These are phyloP conservation scores for Celoporthe dispersa DNA, from an alignment of 2,329 filamentous ascomycete genomes.

Conservation along the genomic window DNA sequence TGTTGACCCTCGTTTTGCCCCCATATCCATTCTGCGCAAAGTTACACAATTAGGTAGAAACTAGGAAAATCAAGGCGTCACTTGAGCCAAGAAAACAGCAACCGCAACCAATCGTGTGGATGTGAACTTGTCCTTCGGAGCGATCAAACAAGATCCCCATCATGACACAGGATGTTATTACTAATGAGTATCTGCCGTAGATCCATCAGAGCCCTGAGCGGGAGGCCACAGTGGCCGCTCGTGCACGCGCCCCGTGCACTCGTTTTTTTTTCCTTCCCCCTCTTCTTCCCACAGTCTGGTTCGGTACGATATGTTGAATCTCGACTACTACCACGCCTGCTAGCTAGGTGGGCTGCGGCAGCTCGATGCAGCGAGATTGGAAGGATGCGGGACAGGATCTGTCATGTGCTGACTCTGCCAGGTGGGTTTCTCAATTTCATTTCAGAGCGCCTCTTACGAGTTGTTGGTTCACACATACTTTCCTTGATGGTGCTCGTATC, in stretches of 20 bases:
- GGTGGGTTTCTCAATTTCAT: not conserved
- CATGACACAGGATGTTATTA: not conserved
- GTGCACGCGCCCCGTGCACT: not conserved
- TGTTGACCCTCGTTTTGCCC: slow-evolving; percentile 16
- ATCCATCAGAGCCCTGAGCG: not conserved
- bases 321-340: not conserved
- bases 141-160: not conserved
- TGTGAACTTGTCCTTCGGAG: not conserved
- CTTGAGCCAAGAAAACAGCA: slow-evolving; percentile 18
- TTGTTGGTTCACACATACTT: not conserved
- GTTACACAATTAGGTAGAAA: slow-evolving; percentile 27
- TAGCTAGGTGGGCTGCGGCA: not conserved
- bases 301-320: not conserved
- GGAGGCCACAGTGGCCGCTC: not conserved
- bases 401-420: not conserved
- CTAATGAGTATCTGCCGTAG: not conserved
- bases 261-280: not conserved
- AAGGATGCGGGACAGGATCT: not conserved
- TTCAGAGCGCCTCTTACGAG: not conserved
- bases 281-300: not conserved
- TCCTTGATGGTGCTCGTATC: not conserved
- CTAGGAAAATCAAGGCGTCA: slow-evolving; percentile 26
- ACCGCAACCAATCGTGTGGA: not conserved
- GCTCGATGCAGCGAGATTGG: not conserved
- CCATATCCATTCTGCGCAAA: slow-evolving; percentile 15